Evolutionary conservation across 2,329 filamentous ascomycete genomes (phyloP).

Genomic region (Capronia americana): DNA sequence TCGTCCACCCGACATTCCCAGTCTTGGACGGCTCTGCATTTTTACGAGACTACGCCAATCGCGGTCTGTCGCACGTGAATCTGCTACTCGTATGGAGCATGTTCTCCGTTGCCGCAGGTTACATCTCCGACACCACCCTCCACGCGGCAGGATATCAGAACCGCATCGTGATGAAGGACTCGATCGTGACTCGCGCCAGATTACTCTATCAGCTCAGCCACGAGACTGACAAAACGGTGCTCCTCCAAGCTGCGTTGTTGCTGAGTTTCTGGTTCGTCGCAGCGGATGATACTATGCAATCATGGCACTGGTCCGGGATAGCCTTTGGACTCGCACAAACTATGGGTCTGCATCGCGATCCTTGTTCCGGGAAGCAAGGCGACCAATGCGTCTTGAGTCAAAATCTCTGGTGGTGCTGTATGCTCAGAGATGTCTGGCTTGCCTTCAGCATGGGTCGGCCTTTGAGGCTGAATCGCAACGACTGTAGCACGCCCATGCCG

Average conservation of each 20-base stretch:
- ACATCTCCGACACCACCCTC: slow-evolving; percentile 1
- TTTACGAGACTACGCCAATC: not conserved
- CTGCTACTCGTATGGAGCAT: slow-evolving; percentile 9
- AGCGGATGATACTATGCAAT: not conserved
- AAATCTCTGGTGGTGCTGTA: slow-evolving; percentile 8
- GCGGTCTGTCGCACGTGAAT: not conserved
- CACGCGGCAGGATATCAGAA: not conserved
- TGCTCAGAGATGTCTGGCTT: slow-evolving; percentile 4
- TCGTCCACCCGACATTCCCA: not conserved
- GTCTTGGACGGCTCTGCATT: not conserved
- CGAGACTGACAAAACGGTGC: slow-evolving; percentile 5
- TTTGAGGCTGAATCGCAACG: not conserved
- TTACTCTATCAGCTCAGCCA: not conserved
- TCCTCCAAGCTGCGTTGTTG: slow-evolving; percentile 1
- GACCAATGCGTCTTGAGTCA: not conserved
- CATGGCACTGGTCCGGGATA: slow-evolving; percentile 1
- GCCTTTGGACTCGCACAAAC: not conserved
- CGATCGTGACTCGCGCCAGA: not conserved
- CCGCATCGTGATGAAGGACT: slow-evolving; percentile 1
- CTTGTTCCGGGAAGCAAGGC: not conserved
- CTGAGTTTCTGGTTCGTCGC: slow-evolving; percentile 9
- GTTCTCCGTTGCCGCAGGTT: slow-evolving; percentile 5
- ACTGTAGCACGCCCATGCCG: not conserved
- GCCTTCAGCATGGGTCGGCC: slow-evolving; percentile 2
- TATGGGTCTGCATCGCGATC: slow-evolving; percentile 2